Conservation (phyloP, 192 early-diverging fungal genomes). For the Backusella parvicylindrica region DNA sequence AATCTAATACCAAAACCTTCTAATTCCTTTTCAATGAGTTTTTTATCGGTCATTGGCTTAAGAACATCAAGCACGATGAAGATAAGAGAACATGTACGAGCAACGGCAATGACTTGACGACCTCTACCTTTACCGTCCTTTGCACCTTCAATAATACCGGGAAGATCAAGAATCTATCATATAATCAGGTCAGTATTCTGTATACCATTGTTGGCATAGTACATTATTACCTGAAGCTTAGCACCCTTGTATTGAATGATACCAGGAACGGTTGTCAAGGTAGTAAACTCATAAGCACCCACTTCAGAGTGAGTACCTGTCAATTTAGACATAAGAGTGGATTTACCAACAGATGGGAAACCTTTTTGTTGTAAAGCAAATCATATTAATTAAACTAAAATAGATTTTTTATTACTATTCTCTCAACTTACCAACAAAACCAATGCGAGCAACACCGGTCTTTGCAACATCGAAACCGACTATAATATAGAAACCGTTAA, state of each 20-base stretch:
- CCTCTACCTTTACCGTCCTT: constrained; percentile 99
- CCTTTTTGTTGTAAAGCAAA: constrained; percentile 52
- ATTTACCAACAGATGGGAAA: constrained; percentile 98
- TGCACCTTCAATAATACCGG: constrained; percentile 97
- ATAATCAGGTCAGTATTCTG: neutral
- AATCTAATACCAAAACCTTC: constrained; percentile 97
- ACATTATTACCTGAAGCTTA: constrained; percentile 72
- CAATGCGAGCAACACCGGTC: constrained; percentile 97
- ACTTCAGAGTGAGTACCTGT: constrained; percentile 97
- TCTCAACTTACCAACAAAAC: constrained; percentile 64
- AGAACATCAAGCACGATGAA: constrained; percentile 97
- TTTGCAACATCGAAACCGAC: constrained; percentile 98
- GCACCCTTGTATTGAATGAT: constrained; percentile 95
- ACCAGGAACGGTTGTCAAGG: constrained; percentile 98
- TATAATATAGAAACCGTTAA: constrained; percentile 16
- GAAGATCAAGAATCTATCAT: constrained; percentile 88
- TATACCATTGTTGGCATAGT: neutral
- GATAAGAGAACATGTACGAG: constrained; percentile 95
- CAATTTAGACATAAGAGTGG: constrained; percentile 95
- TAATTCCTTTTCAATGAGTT: constrained; percentile 93
- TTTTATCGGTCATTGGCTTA: constrained; percentile 94
- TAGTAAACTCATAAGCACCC: constrained; percentile 97
- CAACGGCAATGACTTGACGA: constrained; percentile 64
- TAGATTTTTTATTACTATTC: neutral
- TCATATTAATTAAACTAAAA: too few relatives aligned